These are phyloP conservation scores for Talaromyces nanjingensis DNA, from an alignment of 495 filamentous ascomycete genomes.

Conservation along the genomic window DNA sequence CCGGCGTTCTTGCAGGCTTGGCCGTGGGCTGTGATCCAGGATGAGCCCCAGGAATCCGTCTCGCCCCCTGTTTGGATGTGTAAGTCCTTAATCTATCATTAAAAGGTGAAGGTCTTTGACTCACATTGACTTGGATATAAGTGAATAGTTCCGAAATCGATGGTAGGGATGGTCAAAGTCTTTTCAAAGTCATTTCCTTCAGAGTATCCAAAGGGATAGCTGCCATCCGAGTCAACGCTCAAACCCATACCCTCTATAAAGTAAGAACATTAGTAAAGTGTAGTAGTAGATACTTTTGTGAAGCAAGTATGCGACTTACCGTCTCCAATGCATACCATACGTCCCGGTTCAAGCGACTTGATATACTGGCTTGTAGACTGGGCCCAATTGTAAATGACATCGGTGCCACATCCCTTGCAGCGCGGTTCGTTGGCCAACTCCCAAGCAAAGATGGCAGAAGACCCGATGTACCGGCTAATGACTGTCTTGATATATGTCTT, in stretches of 20 bases:
- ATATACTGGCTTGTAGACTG: slow-evolving; percentile 48
- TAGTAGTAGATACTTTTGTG: background rate
- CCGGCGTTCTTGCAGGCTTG: slow-evolving; percentile 44
- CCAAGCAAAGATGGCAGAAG: slow-evolving; percentile 57
- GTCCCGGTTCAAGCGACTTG: slow-evolving; percentile 50
- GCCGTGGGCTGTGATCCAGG: slow-evolving; percentile 58
- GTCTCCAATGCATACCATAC: slow-evolving; percentile 59
- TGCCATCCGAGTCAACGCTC: slow-evolving; percentile 31
- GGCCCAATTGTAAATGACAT: slow-evolving; percentile 53
- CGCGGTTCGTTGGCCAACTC: slow-evolving; percentile 62
- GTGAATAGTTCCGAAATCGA: slow-evolving; percentile 59
- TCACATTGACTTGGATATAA: slow-evolving; percentile 38
- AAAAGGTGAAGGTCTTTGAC: background rate
- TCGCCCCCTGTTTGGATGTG: slow-evolving; percentile 33
- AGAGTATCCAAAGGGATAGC: slow-evolving; percentile 47
- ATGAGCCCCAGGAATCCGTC: slow-evolving; percentile 37
- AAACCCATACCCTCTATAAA: slow-evolving; percentile 19
- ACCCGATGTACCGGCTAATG: slow-evolving; percentile 50
- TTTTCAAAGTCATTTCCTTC: slow-evolving; percentile 56
- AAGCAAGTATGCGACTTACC: slow-evolving; percentile 12
- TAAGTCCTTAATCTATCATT: background rate
- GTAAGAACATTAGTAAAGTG: background rate
- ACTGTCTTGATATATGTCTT: slow-evolving; percentile 53
- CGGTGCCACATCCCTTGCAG: slow-evolving; percentile 50
- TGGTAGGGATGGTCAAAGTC: slow-evolving; percentile 43